phyloP scores from a whole-genome alignment of 148 eudicot genomes.

The Amaranthus hypochondriacus region DNA sequence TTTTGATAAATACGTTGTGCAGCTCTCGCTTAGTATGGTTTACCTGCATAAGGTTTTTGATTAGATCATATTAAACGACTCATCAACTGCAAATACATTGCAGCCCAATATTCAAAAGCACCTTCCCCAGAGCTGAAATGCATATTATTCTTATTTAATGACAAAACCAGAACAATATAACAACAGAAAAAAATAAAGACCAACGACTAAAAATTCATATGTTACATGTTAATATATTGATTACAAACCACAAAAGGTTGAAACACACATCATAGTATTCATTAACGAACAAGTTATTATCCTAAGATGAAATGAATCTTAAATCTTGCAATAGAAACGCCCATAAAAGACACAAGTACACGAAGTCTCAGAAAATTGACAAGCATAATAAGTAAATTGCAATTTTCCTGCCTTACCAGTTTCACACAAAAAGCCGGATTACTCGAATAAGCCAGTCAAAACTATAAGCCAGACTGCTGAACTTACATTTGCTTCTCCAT shows the following conservation, averaged over 20 bases:
- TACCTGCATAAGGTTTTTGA: slow-evolving; percentile 46
- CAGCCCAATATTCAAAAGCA: not conserved
- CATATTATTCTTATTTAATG: not conserved
- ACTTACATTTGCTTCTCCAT: not conserved
- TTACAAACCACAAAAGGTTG: not conserved
- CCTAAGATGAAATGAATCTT: not conserved
- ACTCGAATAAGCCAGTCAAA: not conserved
- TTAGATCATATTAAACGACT: slow-evolving; percentile 7
- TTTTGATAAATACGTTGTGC: slow-evolving; percentile 88
- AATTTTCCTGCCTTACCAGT: not conserved
- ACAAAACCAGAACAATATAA: not conserved
- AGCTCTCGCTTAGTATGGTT: slow-evolving; percentile 93
- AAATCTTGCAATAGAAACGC: not conserved
- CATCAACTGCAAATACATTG: not conserved
- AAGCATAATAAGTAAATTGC: not conserved
- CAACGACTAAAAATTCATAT: not conserved
- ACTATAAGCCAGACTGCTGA: not conserved
- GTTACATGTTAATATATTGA: not conserved
- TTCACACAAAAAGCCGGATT: not conserved
- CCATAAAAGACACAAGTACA: not conserved
- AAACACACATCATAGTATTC: not conserved
- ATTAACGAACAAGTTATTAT: not conserved
- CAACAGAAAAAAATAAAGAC: not conserved
- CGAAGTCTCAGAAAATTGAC: not conserved
- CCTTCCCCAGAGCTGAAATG: too few relatives aligned